A percentile compares a stretch with the other conserved stretches of the same genome.
Conservation (phyloP, 495 filamentous ascomycete species). For the Aspergillus baeticus region DNA sequence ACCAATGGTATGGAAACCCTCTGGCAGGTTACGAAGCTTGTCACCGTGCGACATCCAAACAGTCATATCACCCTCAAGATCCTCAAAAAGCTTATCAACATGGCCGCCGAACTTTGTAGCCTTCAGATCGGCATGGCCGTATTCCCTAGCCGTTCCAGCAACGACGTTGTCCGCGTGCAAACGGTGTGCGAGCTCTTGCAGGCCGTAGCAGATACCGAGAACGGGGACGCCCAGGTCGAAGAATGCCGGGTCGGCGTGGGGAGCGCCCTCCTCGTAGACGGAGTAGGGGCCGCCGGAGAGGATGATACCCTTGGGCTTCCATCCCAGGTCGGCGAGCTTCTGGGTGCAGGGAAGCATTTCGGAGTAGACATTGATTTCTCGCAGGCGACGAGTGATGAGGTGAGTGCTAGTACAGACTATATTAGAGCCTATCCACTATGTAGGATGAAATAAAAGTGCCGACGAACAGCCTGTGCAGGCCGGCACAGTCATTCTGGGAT, state of each 20-base stretch:
- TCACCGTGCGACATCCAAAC: slow-evolving; percentile 90
- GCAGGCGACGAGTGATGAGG: slow-evolving; percentile 72
- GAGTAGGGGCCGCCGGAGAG: slow-evolving; percentile 70
- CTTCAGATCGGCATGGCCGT: slow-evolving; percentile 63
- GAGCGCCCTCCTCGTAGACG: slow-evolving; percentile 70
- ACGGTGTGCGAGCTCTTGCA: slow-evolving; percentile 82
- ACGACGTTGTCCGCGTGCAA: slow-evolving; percentile 66
- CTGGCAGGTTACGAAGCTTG: slow-evolving; percentile 71
- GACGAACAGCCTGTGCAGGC: neutral
- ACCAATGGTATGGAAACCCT: slow-evolving; percentile 69
- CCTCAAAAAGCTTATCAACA: slow-evolving; percentile 71
- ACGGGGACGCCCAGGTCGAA: slow-evolving; percentile 79
- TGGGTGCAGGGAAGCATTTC: slow-evolving; percentile 94
- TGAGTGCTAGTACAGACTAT: slow-evolving; percentile 9
- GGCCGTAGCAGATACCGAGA: slow-evolving; percentile 76
- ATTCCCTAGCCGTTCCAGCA: slow-evolving; percentile 69
- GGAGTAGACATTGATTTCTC: slow-evolving; percentile 80
- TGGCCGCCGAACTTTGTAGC: slow-evolving; percentile 52
- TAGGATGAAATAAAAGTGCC: neutral
- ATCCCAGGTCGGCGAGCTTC: slow-evolving; percentile 74
- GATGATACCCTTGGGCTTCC: slow-evolving; percentile 79
- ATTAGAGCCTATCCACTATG: slow-evolving; percentile 3
- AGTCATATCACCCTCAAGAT: slow-evolving; percentile 62
- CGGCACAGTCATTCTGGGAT: neutral
- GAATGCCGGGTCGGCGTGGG: slow-evolving; percentile 74